Evolutionary conservation across 2,329 filamentous ascomycete species (phyloP).

Genomic region (Didymella pomorum): DNA sequence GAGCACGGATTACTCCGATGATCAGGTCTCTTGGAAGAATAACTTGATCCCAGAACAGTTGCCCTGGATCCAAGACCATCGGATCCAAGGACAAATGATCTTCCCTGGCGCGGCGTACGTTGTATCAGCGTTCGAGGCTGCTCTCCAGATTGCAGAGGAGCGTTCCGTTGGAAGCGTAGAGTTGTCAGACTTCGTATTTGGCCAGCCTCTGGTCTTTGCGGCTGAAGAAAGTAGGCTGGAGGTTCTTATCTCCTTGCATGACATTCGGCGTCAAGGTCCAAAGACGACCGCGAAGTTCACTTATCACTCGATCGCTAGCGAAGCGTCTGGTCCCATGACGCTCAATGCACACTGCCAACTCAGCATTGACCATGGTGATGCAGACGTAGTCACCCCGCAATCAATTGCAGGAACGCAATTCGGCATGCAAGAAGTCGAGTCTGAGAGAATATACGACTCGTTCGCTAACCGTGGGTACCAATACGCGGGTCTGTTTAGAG

Average conservation of each 20-base stretch:
- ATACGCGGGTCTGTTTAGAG: conserved; percentile 8
- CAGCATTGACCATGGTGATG: background rate
- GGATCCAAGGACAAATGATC: conserved; percentile 44
- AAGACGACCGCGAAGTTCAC: background rate
- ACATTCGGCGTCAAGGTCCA: background rate
- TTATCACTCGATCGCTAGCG: conserved; percentile 1
- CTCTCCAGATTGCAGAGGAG: background rate
- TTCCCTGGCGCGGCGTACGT: conserved; percentile 58
- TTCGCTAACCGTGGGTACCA: conserved; percentile 7
- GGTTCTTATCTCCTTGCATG: conserved; percentile 4
- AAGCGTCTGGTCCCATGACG: background rate
- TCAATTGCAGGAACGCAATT: background rate
- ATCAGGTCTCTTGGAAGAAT: conserved; percentile 25
- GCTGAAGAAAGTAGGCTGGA: conserved; percentile 12
- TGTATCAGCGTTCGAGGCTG: conserved; percentile 48
- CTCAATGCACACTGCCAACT: conserved; percentile 8
- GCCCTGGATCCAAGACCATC: conserved; percentile 31
- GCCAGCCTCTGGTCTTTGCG: conserved; percentile 23
- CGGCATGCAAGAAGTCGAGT: conserved; percentile 1
- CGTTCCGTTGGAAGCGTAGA: conserved; percentile 23
- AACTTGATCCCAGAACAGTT: conserved; percentile 19
- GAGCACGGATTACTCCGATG: background rate
- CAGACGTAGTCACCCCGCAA: background rate
- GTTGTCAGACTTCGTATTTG: conserved; percentile 24
- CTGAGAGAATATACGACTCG: background rate